These are phyloP conservation scores for Flammula alnicola DNA, from an alignment of 1,284 basidiomycete genomes.

Conservation along the genomic window DNA sequence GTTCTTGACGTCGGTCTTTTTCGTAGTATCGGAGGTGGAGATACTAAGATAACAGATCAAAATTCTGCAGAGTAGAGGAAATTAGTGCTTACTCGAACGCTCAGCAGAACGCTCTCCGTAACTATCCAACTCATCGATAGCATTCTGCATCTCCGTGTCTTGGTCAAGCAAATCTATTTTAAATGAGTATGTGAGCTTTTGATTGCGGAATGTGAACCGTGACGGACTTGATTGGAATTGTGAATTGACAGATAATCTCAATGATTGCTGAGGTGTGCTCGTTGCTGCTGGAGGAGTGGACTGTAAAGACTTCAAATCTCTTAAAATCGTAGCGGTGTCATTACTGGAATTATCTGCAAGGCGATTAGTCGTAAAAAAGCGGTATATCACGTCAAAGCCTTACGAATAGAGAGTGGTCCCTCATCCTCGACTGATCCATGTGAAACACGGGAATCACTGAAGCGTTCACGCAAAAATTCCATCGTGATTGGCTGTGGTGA, in stretches of 20 bases:
- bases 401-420: conserved; percentile 34
- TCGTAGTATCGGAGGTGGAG: conserved; percentile 34
- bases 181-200: conserved; percentile 1
- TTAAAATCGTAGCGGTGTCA: conserved; percentile 43
- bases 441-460: conserved; percentile 37
- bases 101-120: conserved; percentile 42
- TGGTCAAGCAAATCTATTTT: conserved; percentile 66
- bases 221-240: conserved; percentile 64
- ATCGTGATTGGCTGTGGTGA: conserved; percentile 49
- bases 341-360: conserved; percentile 40
- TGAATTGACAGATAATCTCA: conserved; percentile 57
- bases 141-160: conserved; percentile 75
- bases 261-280: conserved; percentile 60
- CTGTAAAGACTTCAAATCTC: conserved; percentile 42
- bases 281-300: conserved; percentile 50
- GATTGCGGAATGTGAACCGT: not conserved
- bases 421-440: conserved; percentile 28
- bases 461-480: conserved; percentile 53
- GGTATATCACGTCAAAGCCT: not conserved
- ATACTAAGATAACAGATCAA: conserved; percentile 17
- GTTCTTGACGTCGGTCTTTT: conserved; percentile 31
- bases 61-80: not conserved
- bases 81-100: conserved; percentile 14
- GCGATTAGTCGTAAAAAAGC: conserved; percentile 21
- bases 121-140: conserved; percentile 60